Evolutionary conservation across 1,139 yeast genomes (phyloP).

Genomic region (Zygosaccharomyces sapae): DNA sequence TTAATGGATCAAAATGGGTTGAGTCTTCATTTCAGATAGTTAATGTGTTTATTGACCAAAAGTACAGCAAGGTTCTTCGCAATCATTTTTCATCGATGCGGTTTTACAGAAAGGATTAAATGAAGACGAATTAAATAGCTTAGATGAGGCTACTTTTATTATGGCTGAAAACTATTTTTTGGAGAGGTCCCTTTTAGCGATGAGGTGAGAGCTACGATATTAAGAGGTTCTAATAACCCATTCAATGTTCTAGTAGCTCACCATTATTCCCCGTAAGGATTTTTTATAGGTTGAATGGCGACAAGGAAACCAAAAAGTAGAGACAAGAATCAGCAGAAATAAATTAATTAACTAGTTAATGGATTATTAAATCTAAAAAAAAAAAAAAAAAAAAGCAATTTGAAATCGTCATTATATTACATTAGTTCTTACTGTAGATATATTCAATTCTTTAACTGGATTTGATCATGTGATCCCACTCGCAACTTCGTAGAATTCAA

Average conservation of each 20-base stretch:
- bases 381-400: background rate
- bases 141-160: conserved; percentile 30
- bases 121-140: conserved; percentile 14
- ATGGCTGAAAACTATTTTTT: conserved; percentile 25
- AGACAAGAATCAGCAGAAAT: too few relatives aligned
- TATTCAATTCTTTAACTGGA: background rate
- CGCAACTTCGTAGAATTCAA: conserved; percentile 35
- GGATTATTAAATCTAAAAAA: background rate
- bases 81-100: conserved; percentile 20
- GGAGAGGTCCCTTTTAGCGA: conserved; percentile 22
- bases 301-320: too few relatives aligned
- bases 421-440: too few relatives aligned
- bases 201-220: conserved; percentile 22
- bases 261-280: conserved; percentile 13
- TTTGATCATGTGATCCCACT: conserved; percentile 25
- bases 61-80: conserved; percentile 8
- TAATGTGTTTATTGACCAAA: conserved; percentile 11
- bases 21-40: conserved; percentile 14
- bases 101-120: conserved; percentile 19
- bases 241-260: conserved; percentile 28
- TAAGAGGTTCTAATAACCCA: conserved; percentile 24
- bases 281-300: background rate
- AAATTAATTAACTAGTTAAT: background rate
- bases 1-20: conserved; percentile 23
- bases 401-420: background rate